Conservation (phyloP, 2,329 filamentous ascomycete species). For the Trichoderma citrinoviride region DNA sequence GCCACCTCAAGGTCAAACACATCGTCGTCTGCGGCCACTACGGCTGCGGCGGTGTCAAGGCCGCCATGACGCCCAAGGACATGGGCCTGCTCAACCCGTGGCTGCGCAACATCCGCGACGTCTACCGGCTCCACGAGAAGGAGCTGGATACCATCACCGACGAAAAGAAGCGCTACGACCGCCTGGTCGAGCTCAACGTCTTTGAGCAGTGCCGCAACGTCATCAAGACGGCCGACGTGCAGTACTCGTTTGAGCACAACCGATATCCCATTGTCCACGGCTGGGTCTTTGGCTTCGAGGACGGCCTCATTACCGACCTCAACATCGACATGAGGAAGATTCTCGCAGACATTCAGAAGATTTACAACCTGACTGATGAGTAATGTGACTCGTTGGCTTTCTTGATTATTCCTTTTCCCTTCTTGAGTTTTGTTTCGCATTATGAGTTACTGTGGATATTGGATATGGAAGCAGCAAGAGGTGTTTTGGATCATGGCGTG, state of each 20-base stretch:
- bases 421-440: not conserved
- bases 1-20: slow-evolving; percentile 76
- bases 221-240: slow-evolving; percentile 76
- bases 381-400: not conserved
- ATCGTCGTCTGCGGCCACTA: slow-evolving; percentile 78
- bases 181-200: slow-evolving; percentile 82
- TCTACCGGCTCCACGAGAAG: slow-evolving; percentile 67
- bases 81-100: slow-evolving; percentile 70
- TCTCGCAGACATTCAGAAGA: slow-evolving; percentile 60
- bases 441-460: not conserved
- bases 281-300: slow-evolving; percentile 69
- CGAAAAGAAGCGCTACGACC: slow-evolving; percentile 60
- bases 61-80: slow-evolving; percentile 69
- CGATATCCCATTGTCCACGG: slow-evolving; percentile 68
- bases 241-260: slow-evolving; percentile 64
- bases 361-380: slow-evolving; percentile 55
- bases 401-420: not conserved
- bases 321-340: slow-evolving; percentile 59
- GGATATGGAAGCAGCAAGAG: not conserved
- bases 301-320: slow-evolving; percentile 64
- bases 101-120: slow-evolving; percentile 71
- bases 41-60: slow-evolving; percentile 73
- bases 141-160: slow-evolving; percentile 65
- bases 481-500: not conserved
- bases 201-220: slow-evolving; percentile 73